These are phyloP conservation scores for Geranium incanum DNA, from an alignment of 441 rosid genomes.

Conservation along the genomic window DNA sequence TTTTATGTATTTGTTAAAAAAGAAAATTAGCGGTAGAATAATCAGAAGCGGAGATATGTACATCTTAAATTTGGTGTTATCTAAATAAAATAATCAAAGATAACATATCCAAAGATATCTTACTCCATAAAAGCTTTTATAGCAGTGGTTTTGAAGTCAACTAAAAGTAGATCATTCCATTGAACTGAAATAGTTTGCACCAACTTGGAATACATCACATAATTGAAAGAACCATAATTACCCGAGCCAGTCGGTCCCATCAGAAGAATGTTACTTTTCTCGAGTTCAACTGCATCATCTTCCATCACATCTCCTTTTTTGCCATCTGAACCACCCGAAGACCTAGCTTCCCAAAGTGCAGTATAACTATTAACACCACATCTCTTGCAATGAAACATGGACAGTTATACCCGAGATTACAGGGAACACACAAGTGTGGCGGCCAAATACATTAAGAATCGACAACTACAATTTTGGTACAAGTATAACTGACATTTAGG, in stretches of 20 bases:
- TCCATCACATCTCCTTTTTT: slow-evolving; percentile 29
- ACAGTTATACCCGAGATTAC: background rate
- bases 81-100: too few species aligned
- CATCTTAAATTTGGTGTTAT: background rate
- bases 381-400: background rate
- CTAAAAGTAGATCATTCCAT: background rate
- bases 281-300: slow-evolving; percentile 75
- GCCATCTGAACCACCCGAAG: slow-evolving; percentile 51
- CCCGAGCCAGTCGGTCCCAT: slow-evolving; percentile 99
- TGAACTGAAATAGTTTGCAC: background rate
- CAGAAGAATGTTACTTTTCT: slow-evolving; percentile 88
- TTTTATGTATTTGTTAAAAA: background rate
- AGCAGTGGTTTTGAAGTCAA: background rate
- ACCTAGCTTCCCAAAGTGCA: slow-evolving; percentile 53
- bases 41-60: background rate
- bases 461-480: too few species aligned
- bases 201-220: background rate
- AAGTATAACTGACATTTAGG: too few species aligned
- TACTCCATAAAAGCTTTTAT: background rate
- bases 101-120: too few species aligned
- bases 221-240: slow-evolving; percentile 20
- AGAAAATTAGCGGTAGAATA: slow-evolving; percentile 11
- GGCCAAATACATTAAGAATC: too few species aligned
- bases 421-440: too few species aligned
- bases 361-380: background rate